Conservation (phyloP, 1,284 basidiomycete species). For the Ustilago sp. region DNA sequence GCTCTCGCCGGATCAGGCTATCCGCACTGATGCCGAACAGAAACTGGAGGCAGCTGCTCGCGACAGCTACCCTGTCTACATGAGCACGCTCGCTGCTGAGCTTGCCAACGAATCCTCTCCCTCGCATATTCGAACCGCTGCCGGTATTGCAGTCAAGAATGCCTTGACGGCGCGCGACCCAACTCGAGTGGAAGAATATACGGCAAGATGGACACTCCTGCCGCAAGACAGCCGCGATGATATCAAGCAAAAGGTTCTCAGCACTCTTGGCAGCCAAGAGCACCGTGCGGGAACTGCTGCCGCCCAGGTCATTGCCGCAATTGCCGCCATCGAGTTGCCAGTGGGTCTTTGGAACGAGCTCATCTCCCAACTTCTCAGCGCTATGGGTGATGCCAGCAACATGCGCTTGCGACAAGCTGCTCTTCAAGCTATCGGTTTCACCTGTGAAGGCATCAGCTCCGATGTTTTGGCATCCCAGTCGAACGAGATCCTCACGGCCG, state of each 20-base stretch:
- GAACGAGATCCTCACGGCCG: slow-evolving; percentile 97
- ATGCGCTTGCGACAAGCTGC: slow-evolving; percentile 86
- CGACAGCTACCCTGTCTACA: slow-evolving; percentile 66
- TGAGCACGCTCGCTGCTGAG: slow-evolving; percentile 64
- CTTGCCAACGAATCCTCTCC: slow-evolving; percentile 59
- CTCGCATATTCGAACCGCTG: slow-evolving; percentile 87
- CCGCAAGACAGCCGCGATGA: slow-evolving; percentile 78
- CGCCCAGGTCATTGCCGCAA: slow-evolving; percentile 91
- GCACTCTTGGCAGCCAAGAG: slow-evolving; percentile 81
- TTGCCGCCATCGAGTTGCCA: slow-evolving; percentile 92
- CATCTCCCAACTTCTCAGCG: slow-evolving; percentile 86
- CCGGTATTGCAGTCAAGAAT: slow-evolving; percentile 97
- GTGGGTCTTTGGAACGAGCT: slow-evolving; percentile 88
- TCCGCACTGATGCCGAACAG: slow-evolving; percentile 66
- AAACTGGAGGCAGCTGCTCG: slow-evolving; percentile 65
- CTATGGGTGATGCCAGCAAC: slow-evolving; percentile 84
- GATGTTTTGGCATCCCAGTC: slow-evolving; percentile 88
- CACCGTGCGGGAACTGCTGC: slow-evolving; percentile 85
- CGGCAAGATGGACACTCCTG: slow-evolving; percentile 79
- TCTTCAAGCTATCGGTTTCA: slow-evolving; percentile 93
- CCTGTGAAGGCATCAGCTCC: slow-evolving; percentile 85
- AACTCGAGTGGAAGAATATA: slow-evolving; percentile 72
- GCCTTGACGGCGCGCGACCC: slow-evolving; percentile 86
- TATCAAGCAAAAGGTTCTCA: slow-evolving; percentile 88
- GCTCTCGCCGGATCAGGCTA: slow-evolving; percentile 65